Evolutionary conservation across 1,284 basidiomycete genomes (phyloP).

Genomic region (Ganoderma lingzhi): DNA sequence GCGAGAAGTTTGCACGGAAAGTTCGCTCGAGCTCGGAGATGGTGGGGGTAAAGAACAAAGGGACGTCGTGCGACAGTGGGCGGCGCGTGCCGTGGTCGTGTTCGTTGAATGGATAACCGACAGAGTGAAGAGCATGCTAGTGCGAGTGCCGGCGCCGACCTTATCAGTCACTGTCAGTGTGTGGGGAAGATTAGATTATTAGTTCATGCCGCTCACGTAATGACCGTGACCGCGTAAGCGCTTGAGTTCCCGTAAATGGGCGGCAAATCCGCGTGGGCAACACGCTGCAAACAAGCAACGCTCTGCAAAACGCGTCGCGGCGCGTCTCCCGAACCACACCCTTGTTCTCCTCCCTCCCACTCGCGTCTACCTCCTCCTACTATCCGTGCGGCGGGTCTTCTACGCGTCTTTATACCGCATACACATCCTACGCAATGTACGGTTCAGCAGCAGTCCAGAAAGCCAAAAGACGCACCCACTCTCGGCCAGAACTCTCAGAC

Average conservation of each 20-base stretch:
- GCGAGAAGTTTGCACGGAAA: constrained; percentile 19
- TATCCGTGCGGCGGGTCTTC: background rate
- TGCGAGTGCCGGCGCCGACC: background rate
- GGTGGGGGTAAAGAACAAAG: constrained; percentile 6
- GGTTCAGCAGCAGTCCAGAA: constrained; percentile 75
- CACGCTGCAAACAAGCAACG: constrained; percentile 24
- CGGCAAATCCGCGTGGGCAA: constrained; percentile 16
- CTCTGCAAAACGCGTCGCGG: constrained; percentile 23
- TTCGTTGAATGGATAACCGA: constrained; percentile 3
- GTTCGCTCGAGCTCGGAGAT: constrained; percentile 9
- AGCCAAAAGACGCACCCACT: constrained; percentile 72
- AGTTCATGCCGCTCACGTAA: background rate
- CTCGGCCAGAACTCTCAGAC: constrained; percentile 86
- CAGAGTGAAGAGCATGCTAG: background rate
- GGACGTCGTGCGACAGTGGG: constrained; percentile 10
- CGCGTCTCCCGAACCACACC: constrained; percentile 27
- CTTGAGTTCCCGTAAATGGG: background rate
- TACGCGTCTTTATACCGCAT: constrained; percentile 19
- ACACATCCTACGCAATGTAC: constrained; percentile 58
- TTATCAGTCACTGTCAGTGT: background rate
- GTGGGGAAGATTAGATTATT: constrained; percentile 22
- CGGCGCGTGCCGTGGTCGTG: constrained; percentile 4
- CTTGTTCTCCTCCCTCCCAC: background rate
- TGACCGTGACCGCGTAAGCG: background rate
- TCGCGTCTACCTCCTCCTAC: constrained; percentile 12